These are phyloP conservation scores for Ochromonas danica DNA, from an alignment of 108 stramenopile species.

Conservation along the genomic window DNA sequence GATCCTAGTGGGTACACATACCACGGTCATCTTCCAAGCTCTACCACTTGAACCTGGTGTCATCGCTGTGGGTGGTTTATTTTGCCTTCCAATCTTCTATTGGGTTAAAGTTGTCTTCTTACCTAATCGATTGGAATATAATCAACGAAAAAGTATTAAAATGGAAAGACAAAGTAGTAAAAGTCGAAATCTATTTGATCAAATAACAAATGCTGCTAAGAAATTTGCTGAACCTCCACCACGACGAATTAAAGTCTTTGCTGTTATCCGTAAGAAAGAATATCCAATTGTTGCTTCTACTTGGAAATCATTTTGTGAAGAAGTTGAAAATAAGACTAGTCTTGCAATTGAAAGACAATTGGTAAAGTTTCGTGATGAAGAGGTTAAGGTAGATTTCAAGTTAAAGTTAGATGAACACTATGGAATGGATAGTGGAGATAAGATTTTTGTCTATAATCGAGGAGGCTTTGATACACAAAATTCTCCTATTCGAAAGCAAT, in stretches of 20 bases:
- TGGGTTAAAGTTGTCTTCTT: neutral
- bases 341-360: conserved; percentile 9
- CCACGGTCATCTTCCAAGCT: neutral
- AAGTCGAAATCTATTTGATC: neutral
- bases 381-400: conserved; percentile 3
- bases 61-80: neutral
- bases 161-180: neutral
- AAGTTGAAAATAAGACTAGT: neutral
- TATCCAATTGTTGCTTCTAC: neutral
- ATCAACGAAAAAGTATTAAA: neutral
- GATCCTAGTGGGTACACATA: neutral
- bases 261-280: conserved; percentile 6
- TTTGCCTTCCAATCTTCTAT: neutral
- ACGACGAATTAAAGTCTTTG: neutral
- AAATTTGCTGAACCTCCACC: neutral
- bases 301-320: conserved; percentile 8
- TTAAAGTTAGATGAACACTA: conserved; percentile 2
- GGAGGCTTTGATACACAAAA: neutral
- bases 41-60: neutral
- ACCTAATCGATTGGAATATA: neutral
- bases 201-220: neutral
- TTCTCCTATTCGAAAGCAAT: neutral
- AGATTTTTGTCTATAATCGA: neutral
- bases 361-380: neutral
- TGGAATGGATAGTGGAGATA: neutral